Percentiles rank a stretch among this genome's conserved stretches.
Evolutionary conservation across 192 early-diverging fungal genomes (phyloP).

Genomic region (Hyaloraphidium curvatum): DNA sequence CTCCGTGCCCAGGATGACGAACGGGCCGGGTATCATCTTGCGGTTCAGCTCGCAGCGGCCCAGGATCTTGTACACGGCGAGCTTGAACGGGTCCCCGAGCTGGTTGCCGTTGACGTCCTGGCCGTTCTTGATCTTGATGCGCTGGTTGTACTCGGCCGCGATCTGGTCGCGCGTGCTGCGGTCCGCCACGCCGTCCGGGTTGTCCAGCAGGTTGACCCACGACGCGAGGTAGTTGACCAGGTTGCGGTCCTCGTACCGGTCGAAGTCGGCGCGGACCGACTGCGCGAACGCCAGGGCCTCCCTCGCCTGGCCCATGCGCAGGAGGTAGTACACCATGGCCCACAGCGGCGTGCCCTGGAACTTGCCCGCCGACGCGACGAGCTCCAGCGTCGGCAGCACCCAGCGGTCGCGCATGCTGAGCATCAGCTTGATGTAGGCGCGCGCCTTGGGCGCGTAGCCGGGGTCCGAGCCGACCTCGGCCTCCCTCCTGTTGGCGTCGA

Average conservation of each 20-base stretch:
- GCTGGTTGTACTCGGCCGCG: conserved; percentile 30
- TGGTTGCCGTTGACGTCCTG: conserved; percentile 18
- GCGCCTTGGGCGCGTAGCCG: too few species aligned
- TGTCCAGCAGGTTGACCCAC: conserved; percentile 18
- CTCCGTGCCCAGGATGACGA: conserved; percentile 58
- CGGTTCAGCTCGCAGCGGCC: conserved; percentile 64
- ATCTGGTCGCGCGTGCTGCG: conserved; percentile 30
- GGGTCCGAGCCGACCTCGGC: too few species aligned
- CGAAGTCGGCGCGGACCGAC: conserved; percentile 30
- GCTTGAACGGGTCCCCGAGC: conserved; percentile 74
- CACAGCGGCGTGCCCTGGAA: too few species aligned
- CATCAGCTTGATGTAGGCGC: too few species aligned
- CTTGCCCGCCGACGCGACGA: too few species aligned
- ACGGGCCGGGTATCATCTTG: conserved; percentile 27
- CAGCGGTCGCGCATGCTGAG: too few species aligned
- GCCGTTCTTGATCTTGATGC: too few species aligned
- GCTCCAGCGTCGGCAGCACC: too few species aligned
- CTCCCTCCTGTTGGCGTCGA: too few species aligned
- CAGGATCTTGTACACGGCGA: conserved; percentile 70
- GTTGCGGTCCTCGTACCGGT: conserved; percentile 29
- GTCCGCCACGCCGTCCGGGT: conserved; percentile 21
- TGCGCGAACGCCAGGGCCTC: conserved; percentile 48
- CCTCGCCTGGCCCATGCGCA: conserved; percentile 49
- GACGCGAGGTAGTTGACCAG: conserved; percentile 54
- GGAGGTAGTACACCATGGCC: conserved; percentile 67